phyloP scores from a whole-genome alignment of 164 flowering plant genomes.

The Paratinospora sagittata region DNA sequence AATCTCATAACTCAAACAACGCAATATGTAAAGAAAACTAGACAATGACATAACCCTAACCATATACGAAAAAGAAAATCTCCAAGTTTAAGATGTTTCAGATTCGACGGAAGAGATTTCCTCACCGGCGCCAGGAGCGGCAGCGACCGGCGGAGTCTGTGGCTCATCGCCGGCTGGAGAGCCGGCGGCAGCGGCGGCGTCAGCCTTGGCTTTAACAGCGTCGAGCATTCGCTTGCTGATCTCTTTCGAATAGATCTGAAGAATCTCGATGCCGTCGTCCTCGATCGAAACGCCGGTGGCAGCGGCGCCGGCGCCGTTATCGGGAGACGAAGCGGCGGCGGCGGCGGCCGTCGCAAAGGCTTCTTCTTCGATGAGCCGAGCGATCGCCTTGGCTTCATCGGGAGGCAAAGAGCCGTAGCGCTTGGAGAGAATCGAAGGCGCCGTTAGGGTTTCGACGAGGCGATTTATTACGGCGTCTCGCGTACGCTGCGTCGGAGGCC shows the following conservation, averaged over 20 bases:
- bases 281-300: background rate
- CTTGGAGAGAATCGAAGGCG: conserved; percentile 70
- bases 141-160: conserved; percentile 3
- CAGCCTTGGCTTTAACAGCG: conserved; percentile 48
- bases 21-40: background rate
- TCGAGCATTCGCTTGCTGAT: conserved; percentile 87
- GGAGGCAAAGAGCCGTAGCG: conserved; percentile 64
- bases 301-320: conserved; percentile 15
- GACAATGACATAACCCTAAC: background rate
- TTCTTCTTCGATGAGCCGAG: conserved; percentile 64
- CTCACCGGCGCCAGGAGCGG: conserved; percentile 20
- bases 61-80: background rate
- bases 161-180: conserved; percentile 3
- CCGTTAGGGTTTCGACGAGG: conserved; percentile 68
- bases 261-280: conserved; percentile 72
- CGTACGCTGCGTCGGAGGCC: conserved; percentile 88
- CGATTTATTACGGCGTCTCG: conserved; percentile 75
- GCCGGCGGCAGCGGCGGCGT: conserved; percentile 15
- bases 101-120: conserved; percentile 29
- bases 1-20: background rate
- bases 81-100: conserved; percentile 22
- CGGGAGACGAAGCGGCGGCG: background rate
- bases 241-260: conserved; percentile 86
- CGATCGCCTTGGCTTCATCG: conserved; percentile 58
- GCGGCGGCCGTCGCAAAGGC: conserved; percentile 50